Evolutionary conservation across 306 rosid species (phyloP), one percentile per base, ranked within the genome.

Genomic region (Comarum palustre): DNA sequence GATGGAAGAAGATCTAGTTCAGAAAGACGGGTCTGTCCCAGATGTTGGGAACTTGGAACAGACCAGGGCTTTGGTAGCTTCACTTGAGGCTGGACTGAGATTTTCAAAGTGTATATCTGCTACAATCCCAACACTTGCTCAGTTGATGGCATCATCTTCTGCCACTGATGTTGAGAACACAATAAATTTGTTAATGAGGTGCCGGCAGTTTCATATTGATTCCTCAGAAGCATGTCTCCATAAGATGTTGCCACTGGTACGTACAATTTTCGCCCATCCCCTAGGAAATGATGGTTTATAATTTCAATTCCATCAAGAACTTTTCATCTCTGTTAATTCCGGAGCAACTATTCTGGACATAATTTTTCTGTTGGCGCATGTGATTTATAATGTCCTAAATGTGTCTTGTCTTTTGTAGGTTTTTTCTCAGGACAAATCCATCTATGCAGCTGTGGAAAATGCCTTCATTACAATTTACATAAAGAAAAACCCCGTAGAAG

Each of bases 1-100:
- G 73, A 77, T 46, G 51, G 89, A 83, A 77, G 91, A 83, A 59
- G 75, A 29, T 46, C 64, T 59, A 60, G 69, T 71, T 80, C 82
- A 85, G 83, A 89, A 84, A 82, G 87, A 85, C 73, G 86, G 76
- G 79, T 61, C 78, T 71, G 85, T 88, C 77, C 93, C 96, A 32
- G 98, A 93, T 75, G 87, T 93, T 76, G 97, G 98, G 77, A 93
- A 87, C 78, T 79, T 91, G 84, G 98, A 93, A 85, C 97, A 93
- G 84, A 93, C 93, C 12, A 89, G 96, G 86, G 98, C 94, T 59
- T 85, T 93, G 86, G 96, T 93, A 74, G 98, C 98, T 66, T 93
- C 98, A 2, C 96, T 93, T 74, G 96, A 87, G 87, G 89, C 98
- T 65, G 98, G 97, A 45, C 69, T 91, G 75, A 87, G 96, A 76